Evolutionary conservation across 495 filamentous ascomycete species (phyloP).

Genomic region (Trichoderma orchidacearum): DNA sequence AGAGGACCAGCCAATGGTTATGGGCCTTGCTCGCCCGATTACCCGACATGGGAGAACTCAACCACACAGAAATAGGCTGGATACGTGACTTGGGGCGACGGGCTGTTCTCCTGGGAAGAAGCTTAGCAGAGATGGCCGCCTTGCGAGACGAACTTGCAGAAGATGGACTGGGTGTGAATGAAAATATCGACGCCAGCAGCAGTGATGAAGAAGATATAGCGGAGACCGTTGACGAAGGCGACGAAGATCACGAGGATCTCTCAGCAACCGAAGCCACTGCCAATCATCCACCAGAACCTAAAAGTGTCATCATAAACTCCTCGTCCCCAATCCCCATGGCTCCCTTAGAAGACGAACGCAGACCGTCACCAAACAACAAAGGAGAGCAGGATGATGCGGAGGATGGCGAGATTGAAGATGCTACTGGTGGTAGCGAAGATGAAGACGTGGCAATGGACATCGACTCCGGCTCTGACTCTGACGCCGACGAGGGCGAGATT

Average conservation of each 20-base stretch:
- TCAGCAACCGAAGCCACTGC: background rate
- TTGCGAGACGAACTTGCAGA: constrained; percentile 24
- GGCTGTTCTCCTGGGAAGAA: constrained; percentile 37
- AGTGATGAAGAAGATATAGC: constrained; percentile 11
- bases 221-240: constrained; percentile 10
- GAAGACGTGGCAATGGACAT: constrained; percentile 13
- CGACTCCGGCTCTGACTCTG: constrained; percentile 6
- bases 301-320: background rate
- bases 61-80: constrained; percentile 39
- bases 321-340: background rate
- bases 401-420: constrained; percentile 8
- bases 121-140: constrained; percentile 33
- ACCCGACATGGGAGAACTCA: constrained; percentile 41
- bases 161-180: constrained; percentile 11
- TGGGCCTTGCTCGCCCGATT: constrained; percentile 48
- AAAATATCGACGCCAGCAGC: constrained; percentile 15
- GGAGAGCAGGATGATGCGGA: constrained; percentile 13
- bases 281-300: background rate
- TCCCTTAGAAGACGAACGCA: background rate
- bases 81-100: constrained; percentile 47
- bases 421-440: constrained; percentile 17
- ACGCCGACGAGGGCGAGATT: constrained; percentile 9
- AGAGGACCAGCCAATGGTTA: constrained; percentile 41
- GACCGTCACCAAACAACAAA: constrained; percentile 4
- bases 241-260: background rate